Base-by-base conservation (phyloP, 2,329 filamentous ascomycete species). In the Cladophialophora chaetospira region DNA sequence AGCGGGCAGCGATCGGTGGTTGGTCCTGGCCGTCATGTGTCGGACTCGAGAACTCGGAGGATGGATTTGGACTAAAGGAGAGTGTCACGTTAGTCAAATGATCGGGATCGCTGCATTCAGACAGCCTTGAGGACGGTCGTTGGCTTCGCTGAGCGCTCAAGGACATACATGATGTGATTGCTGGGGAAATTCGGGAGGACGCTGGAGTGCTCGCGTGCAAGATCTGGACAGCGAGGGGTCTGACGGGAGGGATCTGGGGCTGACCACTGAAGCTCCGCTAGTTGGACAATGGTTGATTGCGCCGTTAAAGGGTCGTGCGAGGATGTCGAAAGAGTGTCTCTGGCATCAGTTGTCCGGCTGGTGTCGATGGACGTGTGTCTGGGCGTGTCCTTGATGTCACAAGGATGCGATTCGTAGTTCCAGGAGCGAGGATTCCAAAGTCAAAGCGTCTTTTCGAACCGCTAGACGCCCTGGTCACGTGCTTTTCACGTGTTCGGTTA, bases 11-110 rank as follows among this genome's bases (percentile, higher is more conserved):
- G 19, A 53, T 36, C 36, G 26, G 45, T 29, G 31, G 45, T 51
- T 44, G 17, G 19, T 44, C 57, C 59, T 53, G 57, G 35, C 53
- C 64, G 57, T 63, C 64, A 66, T 66, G 60, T 61, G 64, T 65
- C 55, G 56, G 38, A 53, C 33, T 49, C 53, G 55, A 55, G 47
- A 35, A 53, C 51, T 55, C 44, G 50, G 28, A 19, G 49, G 36
- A n/a, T 31, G 31, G 13, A 29, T 35, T 21, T 9, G 28, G 29
- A 35, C 49, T 63, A 25, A n/a, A 17, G 35, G 38, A 26, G 40
- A 15, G 31, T 21, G 42, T 25, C 29, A 43, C 23, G 43, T 62
- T 49, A 62, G 50, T 55, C 33, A 43, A 44, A 13, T 35, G 29
- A 17, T 28, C 33, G 28, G 11, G 5, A n/a, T n/a, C 19, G 46